A percentile compares a stretch with the other conserved stretches of the same genome.
These are phyloP conservation scores for Penicillium coffeae DNA, from an alignment of 495 filamentous ascomycete species.

Conservation along the genomic window DNA sequence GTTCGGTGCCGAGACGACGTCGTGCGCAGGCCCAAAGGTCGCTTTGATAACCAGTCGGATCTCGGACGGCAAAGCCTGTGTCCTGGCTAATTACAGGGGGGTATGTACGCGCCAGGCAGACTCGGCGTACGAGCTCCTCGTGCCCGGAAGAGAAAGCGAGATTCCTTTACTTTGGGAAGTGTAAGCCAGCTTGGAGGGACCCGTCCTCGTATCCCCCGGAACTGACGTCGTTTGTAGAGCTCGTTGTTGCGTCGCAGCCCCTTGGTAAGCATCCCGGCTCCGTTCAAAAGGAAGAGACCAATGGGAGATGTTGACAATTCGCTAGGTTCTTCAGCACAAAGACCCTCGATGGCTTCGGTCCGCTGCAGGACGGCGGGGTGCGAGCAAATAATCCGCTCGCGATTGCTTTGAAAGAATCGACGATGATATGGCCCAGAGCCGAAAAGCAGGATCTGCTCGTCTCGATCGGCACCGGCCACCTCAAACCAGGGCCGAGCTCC, in stretches of 20 bases:
- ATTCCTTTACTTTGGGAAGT: constrained; percentile 13
- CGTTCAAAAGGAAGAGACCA: background rate
- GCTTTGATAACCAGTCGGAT: constrained; percentile 18
- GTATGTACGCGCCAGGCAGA: background rate
- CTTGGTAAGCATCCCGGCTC: constrained; percentile 7
- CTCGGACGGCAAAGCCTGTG: constrained; percentile 15
- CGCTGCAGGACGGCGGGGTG: constrained; percentile 36
- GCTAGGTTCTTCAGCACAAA: constrained; percentile 30
- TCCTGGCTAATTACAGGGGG: constrained; percentile 21
- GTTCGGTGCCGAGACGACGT: constrained; percentile 11
- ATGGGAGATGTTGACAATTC: background rate
- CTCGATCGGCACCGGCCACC: constrained; percentile 30
- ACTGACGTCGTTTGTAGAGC: constrained; percentile 6
- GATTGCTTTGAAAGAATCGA: constrained; percentile 25
- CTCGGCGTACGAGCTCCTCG: constrained; percentile 16
- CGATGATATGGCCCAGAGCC: constrained; percentile 25
- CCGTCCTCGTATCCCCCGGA: constrained; percentile 1
- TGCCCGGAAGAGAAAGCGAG: constrained; percentile 4
- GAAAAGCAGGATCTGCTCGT: constrained; percentile 25
- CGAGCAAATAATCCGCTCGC: constrained; percentile 28
- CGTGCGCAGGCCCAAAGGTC: constrained; percentile 3
- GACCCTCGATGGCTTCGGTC: constrained; percentile 23
- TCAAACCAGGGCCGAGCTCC: background rate
- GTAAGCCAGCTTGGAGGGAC: constrained; percentile 9
- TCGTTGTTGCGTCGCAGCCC: constrained; percentile 19